A percentile compares a stretch with the other conserved stretches of the same genome.
Conservation (phyloP, 1,139 yeast genomes). For the Kurtzmaniella natalensis region DNA sequence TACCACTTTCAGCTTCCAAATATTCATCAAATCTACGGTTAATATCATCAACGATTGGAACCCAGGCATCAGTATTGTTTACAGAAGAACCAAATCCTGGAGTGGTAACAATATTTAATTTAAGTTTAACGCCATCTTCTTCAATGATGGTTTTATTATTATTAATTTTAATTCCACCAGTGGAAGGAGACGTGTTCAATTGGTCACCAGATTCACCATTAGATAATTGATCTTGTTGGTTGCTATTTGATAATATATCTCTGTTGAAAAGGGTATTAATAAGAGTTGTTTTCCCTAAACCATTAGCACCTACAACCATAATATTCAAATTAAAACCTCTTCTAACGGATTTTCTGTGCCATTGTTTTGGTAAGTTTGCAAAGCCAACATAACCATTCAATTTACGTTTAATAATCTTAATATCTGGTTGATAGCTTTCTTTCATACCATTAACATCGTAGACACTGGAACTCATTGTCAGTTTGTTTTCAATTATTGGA, state of each 20-base stretch:
- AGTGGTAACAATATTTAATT: constrained; percentile 80
- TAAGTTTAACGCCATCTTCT: constrained; percentile 89
- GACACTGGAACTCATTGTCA: background rate
- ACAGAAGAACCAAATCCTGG: constrained; percentile 94
- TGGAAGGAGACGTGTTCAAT: no score
- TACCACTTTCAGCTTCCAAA: constrained; percentile 86
- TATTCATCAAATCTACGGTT: constrained; percentile 81
- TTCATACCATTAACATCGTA: constrained; percentile 11
- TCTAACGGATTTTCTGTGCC: constrained; percentile 94
- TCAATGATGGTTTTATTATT: constrained; percentile 72
- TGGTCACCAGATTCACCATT: constrained; percentile 11
- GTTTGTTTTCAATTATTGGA: constrained; percentile 7
- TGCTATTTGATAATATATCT: constrained; percentile 48
- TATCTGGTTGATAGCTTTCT: constrained; percentile 28
- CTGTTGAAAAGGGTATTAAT: constrained; percentile 87
- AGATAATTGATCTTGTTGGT: constrained; percentile 24
- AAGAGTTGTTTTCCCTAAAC: constrained; percentile 91
- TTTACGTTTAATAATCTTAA: constrained; percentile 70
- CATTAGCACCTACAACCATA: constrained; percentile 88
- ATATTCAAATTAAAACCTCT: constrained; percentile 91
- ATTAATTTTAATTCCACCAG: constrained; percentile 51
- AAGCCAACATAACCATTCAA: constrained; percentile 94
- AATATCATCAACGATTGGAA: constrained; percentile 88
- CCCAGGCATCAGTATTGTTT: constrained; percentile 87
- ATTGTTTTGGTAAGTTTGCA: constrained; percentile 96